Base-by-base conservation (phyloP, 805 yeast species). In the Metahyphopichia silvanorum region DNA sequence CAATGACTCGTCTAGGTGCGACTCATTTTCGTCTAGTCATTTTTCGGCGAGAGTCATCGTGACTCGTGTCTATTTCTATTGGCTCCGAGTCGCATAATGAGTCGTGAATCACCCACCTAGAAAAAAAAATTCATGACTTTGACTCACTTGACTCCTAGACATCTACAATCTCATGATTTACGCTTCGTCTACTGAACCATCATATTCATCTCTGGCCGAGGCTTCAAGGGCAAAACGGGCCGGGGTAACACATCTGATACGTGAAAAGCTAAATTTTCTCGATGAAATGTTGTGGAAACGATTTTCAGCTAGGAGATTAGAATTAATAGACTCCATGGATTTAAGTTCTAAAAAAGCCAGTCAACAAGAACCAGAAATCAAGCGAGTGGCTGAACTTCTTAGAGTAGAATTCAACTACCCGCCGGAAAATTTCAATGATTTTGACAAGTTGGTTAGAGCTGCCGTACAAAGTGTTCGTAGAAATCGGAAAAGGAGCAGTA, bases 381-480 rank as follows among this genome's bases (percentile, higher is more conserved):
- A 71, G 30, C 73, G 76, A 31, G 93, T 94, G 22, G 96, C 98
- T 0, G 74, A 76, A 30, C 71, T 82, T 3, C 64, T 91, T 28
- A 66, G 95, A 47, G 65, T 70, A 2, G 98, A 93, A 60, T 93
- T 86, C 48, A 76, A 78, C 4, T 89, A 79, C 53, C 74, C 82
- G 2, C 60, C 58, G 2, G 71, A 69, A 5, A 69, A 77, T 10
- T 60, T 78, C 17, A 57, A 66, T 1, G 98, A 93, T 43, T 91
- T 91, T 53, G 95, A 88, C 56, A 85, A 82, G 54, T 69, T 91
- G 21, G 97, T 93, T 0, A 68, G 95, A 22, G 94, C 96, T 7
- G 98, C 96, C 1, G 82, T 91, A 17, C 98, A 91, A 58, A 82
- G 94, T 32, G 97, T 86, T 2, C 66, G 98, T 40, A 68, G 98